Conservation (phyloP, 306 rosid genomes). For the Trichosanthes cucumerina region DNA sequence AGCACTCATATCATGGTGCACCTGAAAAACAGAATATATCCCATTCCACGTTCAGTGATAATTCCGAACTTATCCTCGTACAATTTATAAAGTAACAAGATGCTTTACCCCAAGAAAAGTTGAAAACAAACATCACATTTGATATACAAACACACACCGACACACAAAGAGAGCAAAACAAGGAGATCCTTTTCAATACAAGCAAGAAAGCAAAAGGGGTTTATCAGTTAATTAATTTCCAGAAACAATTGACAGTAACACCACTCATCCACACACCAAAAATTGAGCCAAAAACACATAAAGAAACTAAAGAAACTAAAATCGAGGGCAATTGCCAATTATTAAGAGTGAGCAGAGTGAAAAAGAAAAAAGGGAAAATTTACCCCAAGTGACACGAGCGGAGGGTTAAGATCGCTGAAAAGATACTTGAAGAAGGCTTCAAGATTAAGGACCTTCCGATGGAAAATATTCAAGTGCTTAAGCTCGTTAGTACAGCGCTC, state of each 20-base stretch:
- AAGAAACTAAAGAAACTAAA: not conserved
- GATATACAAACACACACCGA: not conserved
- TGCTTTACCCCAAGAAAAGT: not conserved
- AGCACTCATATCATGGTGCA: constrained; percentile 76
- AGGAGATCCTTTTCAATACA: not conserved
- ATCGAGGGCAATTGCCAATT: not conserved
- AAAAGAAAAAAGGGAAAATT: not conserved
- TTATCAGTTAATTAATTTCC: not conserved
- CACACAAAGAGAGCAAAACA: not conserved
- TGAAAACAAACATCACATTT: not conserved
- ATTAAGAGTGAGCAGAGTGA: not conserved
- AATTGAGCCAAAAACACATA: not conserved
- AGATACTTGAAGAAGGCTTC: constrained; percentile 76
- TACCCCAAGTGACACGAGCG: constrained; percentile 47
- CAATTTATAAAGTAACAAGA: not conserved
- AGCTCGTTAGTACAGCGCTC: constrained; percentile 29
- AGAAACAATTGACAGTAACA: not conserved
- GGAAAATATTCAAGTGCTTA: constrained; percentile 53
- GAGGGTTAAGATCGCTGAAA: constrained; percentile 51
- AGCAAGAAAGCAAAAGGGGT: not conserved
- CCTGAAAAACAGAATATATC: constrained; percentile 30
- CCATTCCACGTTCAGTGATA: not conserved
- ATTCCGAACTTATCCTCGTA: not conserved
- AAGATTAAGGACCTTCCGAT: constrained; percentile 55
- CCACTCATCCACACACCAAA: not conserved